Evolutionary conservation across 352 stramenopile species (phyloP).

Genomic region (Phytophthora ohioensis): DNA sequence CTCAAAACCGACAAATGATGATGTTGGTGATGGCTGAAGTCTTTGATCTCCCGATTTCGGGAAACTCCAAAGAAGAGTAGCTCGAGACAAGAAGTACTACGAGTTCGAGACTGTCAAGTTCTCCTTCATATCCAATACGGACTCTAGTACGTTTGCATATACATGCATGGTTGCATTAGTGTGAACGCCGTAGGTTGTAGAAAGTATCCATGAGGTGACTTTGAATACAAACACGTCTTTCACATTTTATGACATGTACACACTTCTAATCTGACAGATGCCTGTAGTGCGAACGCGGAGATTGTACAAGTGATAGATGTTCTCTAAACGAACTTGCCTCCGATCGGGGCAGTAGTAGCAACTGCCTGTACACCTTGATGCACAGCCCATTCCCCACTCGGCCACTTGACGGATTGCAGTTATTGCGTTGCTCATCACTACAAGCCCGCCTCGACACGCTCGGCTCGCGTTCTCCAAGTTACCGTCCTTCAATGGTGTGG

Average conservation of each 20-base stretch:
- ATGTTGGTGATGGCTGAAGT: constrained; percentile 10
- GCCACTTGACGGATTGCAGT: constrained; percentile 9
- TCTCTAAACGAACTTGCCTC: neutral
- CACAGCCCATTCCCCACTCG: constrained; percentile 6
- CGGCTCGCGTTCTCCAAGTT: constrained; percentile 13
- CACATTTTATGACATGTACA: constrained; percentile 2
- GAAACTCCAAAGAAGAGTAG: no score
- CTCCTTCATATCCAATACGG: no score
- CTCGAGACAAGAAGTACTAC: no score
- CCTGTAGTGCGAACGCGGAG: constrained; percentile 6
- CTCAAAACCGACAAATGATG: constrained; percentile 16
- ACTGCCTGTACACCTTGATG: constrained; percentile 3
- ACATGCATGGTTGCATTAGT: neutral
- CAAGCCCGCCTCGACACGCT: constrained; percentile 1
- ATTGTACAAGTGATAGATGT: constrained; percentile 22
- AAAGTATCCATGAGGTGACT: no score
- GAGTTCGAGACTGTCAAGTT: no score
- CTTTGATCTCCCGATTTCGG: neutral
- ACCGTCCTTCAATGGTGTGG: constrained; percentile 10
- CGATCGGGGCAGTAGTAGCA: neutral
- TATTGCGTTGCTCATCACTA: constrained; percentile 7
- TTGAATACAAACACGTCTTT: neutral
- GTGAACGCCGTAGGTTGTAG: no score
- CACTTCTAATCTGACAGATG: constrained; percentile 19
- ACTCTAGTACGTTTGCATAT: no score